Conservation (phyloP, 1,139 yeast genomes). For the Debaryomycetaceae sp. region DNA sequence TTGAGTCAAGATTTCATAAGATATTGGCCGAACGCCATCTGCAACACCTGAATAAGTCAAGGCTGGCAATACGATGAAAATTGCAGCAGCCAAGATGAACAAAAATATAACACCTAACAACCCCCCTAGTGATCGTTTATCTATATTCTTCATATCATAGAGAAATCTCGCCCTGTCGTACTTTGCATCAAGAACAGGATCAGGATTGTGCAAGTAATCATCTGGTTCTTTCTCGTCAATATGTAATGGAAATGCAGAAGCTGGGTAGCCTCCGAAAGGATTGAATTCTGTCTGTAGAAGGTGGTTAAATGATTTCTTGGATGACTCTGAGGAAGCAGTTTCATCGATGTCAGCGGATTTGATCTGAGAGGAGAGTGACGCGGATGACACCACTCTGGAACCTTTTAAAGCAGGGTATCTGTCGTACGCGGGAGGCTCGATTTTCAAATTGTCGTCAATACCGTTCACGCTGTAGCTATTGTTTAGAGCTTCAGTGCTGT, state of each 20-base stretch:
- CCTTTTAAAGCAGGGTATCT: constrained; percentile 42
- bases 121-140: constrained; percentile 56
- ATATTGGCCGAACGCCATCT: constrained; percentile 22
- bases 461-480: not conserved
- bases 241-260: constrained; percentile 77
- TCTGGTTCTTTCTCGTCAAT: constrained; percentile 90
- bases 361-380: not conserved
- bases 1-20: constrained; percentile 47
- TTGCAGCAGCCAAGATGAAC: constrained; percentile 53
- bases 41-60: constrained; percentile 69
- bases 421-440: constrained; percentile 36
- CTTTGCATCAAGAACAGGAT: constrained; percentile 82
- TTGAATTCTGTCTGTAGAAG: constrained; percentile 40
- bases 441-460: not conserved
- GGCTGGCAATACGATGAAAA: constrained; percentile 72
- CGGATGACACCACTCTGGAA: constrained; percentile 14
- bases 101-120: constrained; percentile 55
- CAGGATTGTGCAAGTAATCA: constrained; percentile 90
- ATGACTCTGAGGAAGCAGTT: not conserved
- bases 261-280: constrained; percentile 95
- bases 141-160: constrained; percentile 59
- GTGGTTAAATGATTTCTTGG: constrained; percentile 17
- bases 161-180: constrained; percentile 62
- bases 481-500: no score
- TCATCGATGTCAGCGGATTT: not conserved